Evolutionary conservation across 192 early-diverging fungal genomes (phyloP), one percentile per base, ranked within the genome.

Genomic region (Gonapodya prolifera): DNA sequence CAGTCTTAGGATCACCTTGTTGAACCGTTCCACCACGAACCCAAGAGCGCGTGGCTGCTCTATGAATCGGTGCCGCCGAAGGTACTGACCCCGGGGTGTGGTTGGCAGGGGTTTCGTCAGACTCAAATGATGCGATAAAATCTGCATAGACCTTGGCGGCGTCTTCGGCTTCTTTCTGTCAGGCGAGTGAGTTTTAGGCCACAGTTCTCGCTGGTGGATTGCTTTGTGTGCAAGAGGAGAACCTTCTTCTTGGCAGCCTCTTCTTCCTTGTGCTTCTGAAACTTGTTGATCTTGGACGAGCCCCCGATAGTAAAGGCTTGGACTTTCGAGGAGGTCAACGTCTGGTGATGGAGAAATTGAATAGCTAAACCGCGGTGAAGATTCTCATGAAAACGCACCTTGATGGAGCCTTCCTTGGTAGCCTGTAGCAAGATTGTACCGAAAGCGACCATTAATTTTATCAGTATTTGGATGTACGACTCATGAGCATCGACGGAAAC

Each of bases 111-210:
- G 32, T 76, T 30, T 77, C 35, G 30, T 86, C 87, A n/a, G 85
- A 85, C 73, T 90, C 92, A 79, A 95, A 93, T 0, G 92, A 94
- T 1, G 91, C 91, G 13, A 91, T 90, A 82, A 95, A 95, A 34
- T 93, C 91, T 61, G 85, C 87, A 80, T 91, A 92, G 0, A 91
- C 91, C 76, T 88, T 87, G 31, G 91, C 91, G 18, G 93, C 88
- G 82, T 93, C 92, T 76, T 92, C 91, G 30, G 88, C 85, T 77
- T 93, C 93, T 89, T 89, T 79, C 77, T 75, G 35, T 30, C 69
- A 28, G 34, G n/a, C 28, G 16, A 35, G 34, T 35, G 1, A 18
- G 16, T 76, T 80, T 69, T 77, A 81, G 82, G 79, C 78, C 35
- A 71, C 69, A 69, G 16, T 78, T 75, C 77, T 76, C 76, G 79